These are phyloP conservation scores for Paecilomyces sp. DNA, from an alignment of 2,329 filamentous ascomycete genomes.

Conservation along the genomic window DNA sequence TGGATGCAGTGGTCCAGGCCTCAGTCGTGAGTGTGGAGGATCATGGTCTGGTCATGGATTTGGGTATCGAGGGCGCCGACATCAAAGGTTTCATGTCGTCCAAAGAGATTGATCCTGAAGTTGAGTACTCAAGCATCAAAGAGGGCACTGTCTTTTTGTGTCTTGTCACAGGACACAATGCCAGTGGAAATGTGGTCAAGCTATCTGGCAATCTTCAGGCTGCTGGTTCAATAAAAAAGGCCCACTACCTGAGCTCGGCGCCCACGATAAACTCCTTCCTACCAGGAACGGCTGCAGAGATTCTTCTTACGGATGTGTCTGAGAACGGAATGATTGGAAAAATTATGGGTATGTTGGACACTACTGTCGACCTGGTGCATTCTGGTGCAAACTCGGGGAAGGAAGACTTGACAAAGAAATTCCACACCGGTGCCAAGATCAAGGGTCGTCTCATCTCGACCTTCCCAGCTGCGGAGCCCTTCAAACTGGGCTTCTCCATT, in stretches of 20 bases:
- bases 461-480: slow-evolving; percentile 69
- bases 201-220: slow-evolving; percentile 68
- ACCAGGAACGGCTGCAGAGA: slow-evolving; percentile 82
- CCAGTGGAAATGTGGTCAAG: slow-evolving; percentile 78
- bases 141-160: slow-evolving; percentile 82
- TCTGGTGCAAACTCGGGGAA: slow-evolving; percentile 67
- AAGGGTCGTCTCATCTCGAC: slow-evolving; percentile 84
- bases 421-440: slow-evolving; percentile 75
- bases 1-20: slow-evolving; percentile 75
- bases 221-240: slow-evolving; percentile 59
- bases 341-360: slow-evolving; percentile 83
- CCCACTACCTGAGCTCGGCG: slow-evolving; percentile 63
- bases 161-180: slow-evolving; percentile 65
- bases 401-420: slow-evolving; percentile 66
- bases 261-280: slow-evolving; percentile 85
- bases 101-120: slow-evolving; percentile 65
- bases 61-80: slow-evolving; percentile 63
- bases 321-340: slow-evolving; percentile 76
- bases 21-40: slow-evolving; percentile 90
- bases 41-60: slow-evolving; percentile 87
- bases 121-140: slow-evolving; percentile 62
- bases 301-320: slow-evolving; percentile 71
- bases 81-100: slow-evolving; percentile 78
- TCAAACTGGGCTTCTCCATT: slow-evolving; percentile 81
- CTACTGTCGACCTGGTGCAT: slow-evolving; percentile 84